Conservation (phyloP, 2,329 filamentous ascomycete genomes). For the Cordyceps militaris region DNA sequence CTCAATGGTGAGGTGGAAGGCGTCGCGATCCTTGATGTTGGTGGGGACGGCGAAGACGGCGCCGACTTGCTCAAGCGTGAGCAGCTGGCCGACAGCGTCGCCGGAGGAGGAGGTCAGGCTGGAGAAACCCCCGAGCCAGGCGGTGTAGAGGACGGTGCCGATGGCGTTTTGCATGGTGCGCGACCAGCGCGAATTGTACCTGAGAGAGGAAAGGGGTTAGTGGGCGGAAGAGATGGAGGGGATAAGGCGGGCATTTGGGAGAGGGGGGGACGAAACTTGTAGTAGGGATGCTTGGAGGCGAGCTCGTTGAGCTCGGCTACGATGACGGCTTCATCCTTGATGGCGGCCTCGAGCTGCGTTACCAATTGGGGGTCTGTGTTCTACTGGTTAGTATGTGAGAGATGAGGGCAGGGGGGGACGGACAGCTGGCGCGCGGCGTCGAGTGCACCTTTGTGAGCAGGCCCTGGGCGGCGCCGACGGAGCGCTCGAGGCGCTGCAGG, state of each 20-base stretch:
- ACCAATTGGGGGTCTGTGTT: slow-evolving; percentile 60
- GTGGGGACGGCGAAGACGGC: slow-evolving; percentile 74
- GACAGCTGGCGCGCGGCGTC: slow-evolving; percentile 58
- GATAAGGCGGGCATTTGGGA: not conserved
- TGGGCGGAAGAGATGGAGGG: not conserved
- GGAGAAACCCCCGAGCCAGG: slow-evolving; percentile 73
- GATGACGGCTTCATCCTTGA: slow-evolving; percentile 64
- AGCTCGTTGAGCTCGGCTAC: slow-evolving; percentile 63
- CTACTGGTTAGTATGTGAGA: not conserved
- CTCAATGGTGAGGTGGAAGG: slow-evolving; percentile 93
- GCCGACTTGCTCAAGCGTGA: slow-evolving; percentile 85
- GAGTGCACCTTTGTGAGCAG: slow-evolving; percentile 85
- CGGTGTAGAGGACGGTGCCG: slow-evolving; percentile 49
- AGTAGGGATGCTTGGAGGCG: slow-evolving; percentile 86
- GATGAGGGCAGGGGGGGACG: slow-evolving; percentile 15
- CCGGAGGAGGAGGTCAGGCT: slow-evolving; percentile 33
- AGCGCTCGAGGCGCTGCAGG: slow-evolving; percentile 73
- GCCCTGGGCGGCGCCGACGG: slow-evolving; percentile 74
- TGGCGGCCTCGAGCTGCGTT: slow-evolving; percentile 60
- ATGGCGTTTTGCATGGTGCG: slow-evolving; percentile 75
- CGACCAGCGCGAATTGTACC: slow-evolving; percentile 79
- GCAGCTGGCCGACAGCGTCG: slow-evolving; percentile 53
- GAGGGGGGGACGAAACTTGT: slow-evolving; percentile 56
- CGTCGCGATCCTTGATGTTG: slow-evolving; percentile 81
- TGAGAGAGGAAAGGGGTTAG: slow-evolving; percentile 22